phyloP scores from a whole-genome alignment of 1,284 basidiomycete species.

The Sanghuangporus weigelae region DNA sequence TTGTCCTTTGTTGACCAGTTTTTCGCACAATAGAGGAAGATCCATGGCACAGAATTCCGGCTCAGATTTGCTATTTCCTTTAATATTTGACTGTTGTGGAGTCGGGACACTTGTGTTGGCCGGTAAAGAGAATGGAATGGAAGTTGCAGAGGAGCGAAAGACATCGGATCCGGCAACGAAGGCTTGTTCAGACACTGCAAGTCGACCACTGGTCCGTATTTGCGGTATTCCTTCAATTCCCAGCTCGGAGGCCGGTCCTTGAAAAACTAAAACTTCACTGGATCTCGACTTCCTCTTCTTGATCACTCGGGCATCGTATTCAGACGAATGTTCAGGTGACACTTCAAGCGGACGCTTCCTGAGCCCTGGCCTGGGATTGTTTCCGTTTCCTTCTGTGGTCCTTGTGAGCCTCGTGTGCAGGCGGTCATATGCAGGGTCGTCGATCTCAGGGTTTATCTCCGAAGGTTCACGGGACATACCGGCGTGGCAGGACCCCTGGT shows the following conservation, averaged over 20 bases:
- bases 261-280: background rate
- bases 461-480: background rate
- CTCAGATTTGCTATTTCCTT: background rate
- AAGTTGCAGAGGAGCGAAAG: background rate
- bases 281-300: conserved; percentile 2
- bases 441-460: conserved; percentile 5
- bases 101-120: background rate
- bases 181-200: background rate
- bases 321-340: conserved; percentile 2
- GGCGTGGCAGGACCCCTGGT: conserved; percentile 5
- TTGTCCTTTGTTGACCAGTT: background rate
- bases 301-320: background rate
- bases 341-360: background rate
- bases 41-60: background rate
- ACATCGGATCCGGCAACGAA: background rate
- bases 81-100: background rate
- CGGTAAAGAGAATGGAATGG: background rate
- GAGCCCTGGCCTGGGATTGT: background rate
- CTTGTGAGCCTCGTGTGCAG: conserved; percentile 8
- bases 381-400: background rate
- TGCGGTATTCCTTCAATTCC: background rate
- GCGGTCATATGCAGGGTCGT: background rate
- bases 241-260: background rate
- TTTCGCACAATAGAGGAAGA: background rate
- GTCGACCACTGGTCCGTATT: background rate